Evolutionary conservation across 2,329 filamentous ascomycete species (phyloP).

Genomic region (Aschersonia sp.): DNA sequence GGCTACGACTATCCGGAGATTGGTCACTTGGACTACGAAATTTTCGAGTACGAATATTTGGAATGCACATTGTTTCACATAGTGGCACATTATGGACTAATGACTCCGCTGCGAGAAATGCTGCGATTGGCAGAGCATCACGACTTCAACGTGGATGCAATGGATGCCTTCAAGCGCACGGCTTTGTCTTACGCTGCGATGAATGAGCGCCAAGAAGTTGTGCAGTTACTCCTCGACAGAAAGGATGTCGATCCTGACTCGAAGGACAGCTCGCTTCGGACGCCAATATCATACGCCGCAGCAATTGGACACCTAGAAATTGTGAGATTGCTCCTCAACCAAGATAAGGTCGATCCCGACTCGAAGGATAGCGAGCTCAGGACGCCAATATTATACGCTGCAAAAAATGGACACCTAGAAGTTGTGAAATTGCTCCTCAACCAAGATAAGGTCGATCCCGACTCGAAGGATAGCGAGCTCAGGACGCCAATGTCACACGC

Average conservation of each 20-base stretch:
- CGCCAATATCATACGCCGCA: not conserved
- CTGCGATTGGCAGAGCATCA: too few relatives aligned
- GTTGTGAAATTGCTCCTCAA: not conserved
- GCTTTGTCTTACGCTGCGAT: too few relatives aligned
- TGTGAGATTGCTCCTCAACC: not conserved
- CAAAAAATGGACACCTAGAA: not conserved
- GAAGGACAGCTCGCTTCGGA: not conserved
- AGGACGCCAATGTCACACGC: not conserved
- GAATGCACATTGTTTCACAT: too few relatives aligned
- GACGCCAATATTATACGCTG: not conserved
- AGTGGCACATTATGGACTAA: too few relatives aligned
- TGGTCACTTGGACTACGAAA: too few relatives aligned
- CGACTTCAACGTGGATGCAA: too few relatives aligned
- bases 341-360: not conserved
- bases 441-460: not conserved
- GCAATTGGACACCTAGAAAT: not conserved
- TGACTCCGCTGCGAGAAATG: too few relatives aligned
- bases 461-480: too few relatives aligned
- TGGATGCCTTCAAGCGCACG: too few relatives aligned
- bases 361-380: not conserved
- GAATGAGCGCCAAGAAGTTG: not conserved
- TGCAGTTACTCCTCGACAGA: not conserved
- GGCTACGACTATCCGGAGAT: too few relatives aligned
- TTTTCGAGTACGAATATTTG: too few relatives aligned
- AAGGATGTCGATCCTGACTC: not conserved